Conservation (phyloP, 2,329 filamentous ascomycete genomes). For the Ilyonectria sp. region DNA sequence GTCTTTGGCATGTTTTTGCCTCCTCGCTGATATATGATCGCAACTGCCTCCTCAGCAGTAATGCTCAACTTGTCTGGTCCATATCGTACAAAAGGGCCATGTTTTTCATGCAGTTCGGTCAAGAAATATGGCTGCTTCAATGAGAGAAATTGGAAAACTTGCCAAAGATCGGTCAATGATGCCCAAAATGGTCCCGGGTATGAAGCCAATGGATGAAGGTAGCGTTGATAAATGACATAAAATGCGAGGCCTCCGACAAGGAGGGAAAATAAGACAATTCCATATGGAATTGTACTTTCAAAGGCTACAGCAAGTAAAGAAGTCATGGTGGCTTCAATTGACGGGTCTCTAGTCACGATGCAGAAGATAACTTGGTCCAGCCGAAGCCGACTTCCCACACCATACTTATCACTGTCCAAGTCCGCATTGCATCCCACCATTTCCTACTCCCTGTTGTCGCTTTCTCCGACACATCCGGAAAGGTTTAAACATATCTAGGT, state of each 20-base stretch:
- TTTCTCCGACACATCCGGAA: conserved; percentile 13
- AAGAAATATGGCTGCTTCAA: conserved; percentile 32
- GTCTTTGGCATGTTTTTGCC: conserved; percentile 30
- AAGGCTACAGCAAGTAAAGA: background rate
- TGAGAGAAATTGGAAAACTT: conserved; percentile 26
- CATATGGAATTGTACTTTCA: background rate
- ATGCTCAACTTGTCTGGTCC: conserved; percentile 33
- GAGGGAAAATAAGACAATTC: background rate
- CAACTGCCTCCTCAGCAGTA: conserved; percentile 30
- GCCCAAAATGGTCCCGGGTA: conserved; percentile 33
- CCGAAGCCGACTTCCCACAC: no score
- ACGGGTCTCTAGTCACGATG: no score
- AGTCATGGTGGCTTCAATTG: background rate
- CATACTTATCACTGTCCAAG: no score
- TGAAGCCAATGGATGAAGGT: conserved; percentile 29
- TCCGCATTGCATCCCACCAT: background rate
- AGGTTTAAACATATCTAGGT: background rate
- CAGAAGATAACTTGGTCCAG: no score
- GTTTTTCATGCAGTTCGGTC: conserved; percentile 27
- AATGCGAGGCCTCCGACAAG: conserved; percentile 3
- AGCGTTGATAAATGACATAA: conserved; percentile 31
- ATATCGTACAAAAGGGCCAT: conserved; percentile 33
- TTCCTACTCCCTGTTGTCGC: background rate
- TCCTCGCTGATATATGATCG: conserved; percentile 29
- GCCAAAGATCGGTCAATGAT: conserved; percentile 33